A percentile compares a stretch with the other conserved stretches of the same genome.
These are phyloP conservation scores for Triglochin maritima DNA, from an alignment of 106 monocot species.

Conservation along the genomic window DNA sequence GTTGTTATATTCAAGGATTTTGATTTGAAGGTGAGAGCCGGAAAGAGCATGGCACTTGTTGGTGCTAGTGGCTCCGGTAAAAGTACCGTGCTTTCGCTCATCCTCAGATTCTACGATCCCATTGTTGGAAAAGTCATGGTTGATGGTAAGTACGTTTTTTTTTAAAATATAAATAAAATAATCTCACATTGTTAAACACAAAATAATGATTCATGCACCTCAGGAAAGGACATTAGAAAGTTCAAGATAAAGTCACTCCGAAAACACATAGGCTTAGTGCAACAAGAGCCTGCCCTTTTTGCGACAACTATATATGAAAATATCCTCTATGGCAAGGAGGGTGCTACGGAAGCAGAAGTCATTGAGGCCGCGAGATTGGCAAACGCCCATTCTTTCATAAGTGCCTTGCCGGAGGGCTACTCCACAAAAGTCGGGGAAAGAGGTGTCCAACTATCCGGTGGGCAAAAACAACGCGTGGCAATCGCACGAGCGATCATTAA, in stretches of 20 bases:
- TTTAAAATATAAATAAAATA: too few species aligned
- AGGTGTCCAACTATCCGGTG: constrained; percentile 27
- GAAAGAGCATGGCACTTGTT: constrained; percentile 41
- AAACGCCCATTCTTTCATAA: constrained; percentile 92
- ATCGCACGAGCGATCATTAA: constrained; percentile 19
- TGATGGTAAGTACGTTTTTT: constrained; percentile 41
- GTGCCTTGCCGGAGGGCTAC: constrained; percentile 79
- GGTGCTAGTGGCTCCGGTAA: constrained; percentile 96
- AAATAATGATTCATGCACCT: too few species aligned
- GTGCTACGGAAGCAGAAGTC: constrained; percentile 58
- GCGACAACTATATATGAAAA: constrained; percentile 79
- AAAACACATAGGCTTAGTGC: constrained; percentile 74
- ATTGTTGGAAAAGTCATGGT: constrained; percentile 66
- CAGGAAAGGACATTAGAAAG: constrained; percentile 81
- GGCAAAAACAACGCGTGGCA: constrained; percentile 27
- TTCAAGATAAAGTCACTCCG: constrained; percentile 59
- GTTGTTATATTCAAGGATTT: constrained; percentile 24
- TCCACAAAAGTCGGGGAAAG: constrained; percentile 31
- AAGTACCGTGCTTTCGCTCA: constrained; percentile 72
- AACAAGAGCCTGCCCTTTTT: constrained; percentile 91
- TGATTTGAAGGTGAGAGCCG: constrained; percentile 10
- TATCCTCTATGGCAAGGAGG: constrained; percentile 83
- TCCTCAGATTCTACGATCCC: constrained; percentile 91
- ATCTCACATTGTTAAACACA: too few species aligned
- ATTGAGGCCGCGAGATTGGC: constrained; percentile 82